phyloP scores from a whole-genome alignment of 441 rosid species.

The Mallotus japonicus region DNA sequence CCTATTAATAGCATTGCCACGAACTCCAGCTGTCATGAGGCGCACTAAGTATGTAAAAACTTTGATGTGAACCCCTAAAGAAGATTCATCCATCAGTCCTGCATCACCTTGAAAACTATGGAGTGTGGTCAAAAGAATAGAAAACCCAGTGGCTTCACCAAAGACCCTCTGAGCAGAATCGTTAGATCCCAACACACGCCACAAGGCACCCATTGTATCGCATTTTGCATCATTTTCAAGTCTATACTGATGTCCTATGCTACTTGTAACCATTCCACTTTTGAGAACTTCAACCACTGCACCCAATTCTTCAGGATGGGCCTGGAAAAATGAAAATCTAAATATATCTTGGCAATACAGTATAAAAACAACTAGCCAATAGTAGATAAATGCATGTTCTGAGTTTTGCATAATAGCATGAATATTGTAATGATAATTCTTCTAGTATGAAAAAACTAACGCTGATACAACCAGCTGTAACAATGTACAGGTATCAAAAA shows the following conservation, averaged over 20 bases:
- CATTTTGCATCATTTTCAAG: conserved; percentile 94
- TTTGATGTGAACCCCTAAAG: conserved; percentile 55
- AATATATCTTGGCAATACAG: conserved; percentile 12
- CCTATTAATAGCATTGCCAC: conserved; percentile 81
- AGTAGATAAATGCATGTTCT: not conserved
- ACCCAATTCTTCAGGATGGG: conserved; percentile 90
- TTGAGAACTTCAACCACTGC: conserved; percentile 93
- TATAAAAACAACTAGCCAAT: conserved; percentile 4
- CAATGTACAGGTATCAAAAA: not conserved
- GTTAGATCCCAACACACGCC: conserved; percentile 95
- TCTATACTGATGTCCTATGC: conserved; percentile 85
- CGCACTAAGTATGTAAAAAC: conserved; percentile 87
- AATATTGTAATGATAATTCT: not conserved
- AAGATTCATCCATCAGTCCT: conserved; percentile 57
- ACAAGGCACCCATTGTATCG: conserved; percentile 95
- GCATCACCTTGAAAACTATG: conserved; percentile 85
- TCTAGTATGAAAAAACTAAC: not conserved
- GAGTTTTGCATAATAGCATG: conserved; percentile 3
- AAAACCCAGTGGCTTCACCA: conserved; percentile 98
- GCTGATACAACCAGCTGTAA: not conserved
- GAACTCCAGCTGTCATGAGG: conserved; percentile 88
- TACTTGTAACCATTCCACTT: conserved; percentile 98
- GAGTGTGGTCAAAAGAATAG: conserved; percentile 93
- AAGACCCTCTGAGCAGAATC: conserved; percentile 86
- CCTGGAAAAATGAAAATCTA: conserved; percentile 47